Evolutionary conservation across 2,329 filamentous ascomycete species (phyloP).

Genomic region (Hypoxylon sp.): DNA sequence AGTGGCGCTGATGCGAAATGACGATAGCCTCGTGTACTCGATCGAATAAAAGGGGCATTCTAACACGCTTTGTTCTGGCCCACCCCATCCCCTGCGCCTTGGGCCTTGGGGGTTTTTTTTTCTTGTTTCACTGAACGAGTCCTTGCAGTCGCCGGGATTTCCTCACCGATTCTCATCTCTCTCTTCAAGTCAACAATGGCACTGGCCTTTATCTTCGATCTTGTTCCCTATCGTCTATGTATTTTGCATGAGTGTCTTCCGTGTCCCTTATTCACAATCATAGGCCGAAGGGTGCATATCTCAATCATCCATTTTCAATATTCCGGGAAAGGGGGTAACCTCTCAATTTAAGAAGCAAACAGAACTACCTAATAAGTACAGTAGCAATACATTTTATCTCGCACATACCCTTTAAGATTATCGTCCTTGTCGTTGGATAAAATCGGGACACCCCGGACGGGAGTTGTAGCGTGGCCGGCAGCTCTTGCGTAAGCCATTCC

Average conservation of each 20-base stretch:
- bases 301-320: conserved; percentile 4
- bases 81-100: conserved; percentile 8
- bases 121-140: conserved; percentile 16
- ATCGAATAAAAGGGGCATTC: conserved; percentile 35
- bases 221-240: neutral
- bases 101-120: conserved; percentile 14
- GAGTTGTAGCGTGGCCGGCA: neutral
- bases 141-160: conserved; percentile 8
- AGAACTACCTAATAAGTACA: conserved; percentile 6
- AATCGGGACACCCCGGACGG: conserved; percentile 4
- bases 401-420: conserved; percentile 12
- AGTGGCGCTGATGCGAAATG: conserved; percentile 44
- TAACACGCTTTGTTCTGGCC: conserved; percentile 28
- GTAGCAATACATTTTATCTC: conserved; percentile 6
- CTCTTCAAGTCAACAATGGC: conserved; percentile 3
- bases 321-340: conserved; percentile 8
- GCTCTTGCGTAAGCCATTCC: conserved; percentile 26
- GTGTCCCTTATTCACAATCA: neutral
- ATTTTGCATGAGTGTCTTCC: neutral
- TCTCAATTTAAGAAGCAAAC: conserved; percentile 26
- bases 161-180: neutral
- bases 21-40: conserved; percentile 42
- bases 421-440: conserved; percentile 13
- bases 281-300: conserved; percentile 13
- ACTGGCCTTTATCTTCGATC: neutral